Base-by-base conservation (phyloP, 2,329 filamentous ascomycete species). In the Neopestalotiopsis clavispora region DNA sequence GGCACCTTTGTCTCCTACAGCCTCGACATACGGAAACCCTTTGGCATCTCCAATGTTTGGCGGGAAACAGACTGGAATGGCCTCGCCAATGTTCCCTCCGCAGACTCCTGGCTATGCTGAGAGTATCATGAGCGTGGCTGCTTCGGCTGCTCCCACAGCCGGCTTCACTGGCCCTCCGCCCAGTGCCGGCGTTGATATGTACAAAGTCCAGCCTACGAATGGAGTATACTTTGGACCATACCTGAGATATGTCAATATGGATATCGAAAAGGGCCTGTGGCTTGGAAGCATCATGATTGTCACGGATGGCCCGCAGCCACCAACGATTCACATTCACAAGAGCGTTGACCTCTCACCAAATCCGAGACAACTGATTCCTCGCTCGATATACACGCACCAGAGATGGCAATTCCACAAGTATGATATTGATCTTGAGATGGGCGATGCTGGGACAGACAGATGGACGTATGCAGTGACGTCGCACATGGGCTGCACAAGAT, bases 401-500 rank as follows among this genome's bases (percentile, higher is more conserved):
- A 87, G 94, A 70, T 99, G 95, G 95, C 91, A 91, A 13, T 99
- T 99, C 79, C 97, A 97, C 82, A 93, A 95, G 77, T 99, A 99
- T 77, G 94, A 97, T 71, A 81, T 98, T 68, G 93, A 97, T 71
- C 81, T 99, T 61, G 90, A 89, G 70, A 99, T 99, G 96, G 91
- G 92, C 42, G 95, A 98, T 17, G 87, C 86, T 32, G 87, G 89
- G 38, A 92, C 94, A 0, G 89, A 91, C 72, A 92, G 96, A 77
- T 99, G 96, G 96, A 99, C 96, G 0, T 99, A 99, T 77, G 96
- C 96, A 1, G 95, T 99, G 65, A 99, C 96, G 0, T 98, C 96
- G 1, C 95, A 98, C 76, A 85, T 98, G 23, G 96, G 96, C 42
- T 99, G 96, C 82, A 98, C 96, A n/a, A 89, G 96, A 32, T 99